Base-by-base conservation (phyloP, 345 rosid genomes). In the Pistacia integerrima region DNA sequence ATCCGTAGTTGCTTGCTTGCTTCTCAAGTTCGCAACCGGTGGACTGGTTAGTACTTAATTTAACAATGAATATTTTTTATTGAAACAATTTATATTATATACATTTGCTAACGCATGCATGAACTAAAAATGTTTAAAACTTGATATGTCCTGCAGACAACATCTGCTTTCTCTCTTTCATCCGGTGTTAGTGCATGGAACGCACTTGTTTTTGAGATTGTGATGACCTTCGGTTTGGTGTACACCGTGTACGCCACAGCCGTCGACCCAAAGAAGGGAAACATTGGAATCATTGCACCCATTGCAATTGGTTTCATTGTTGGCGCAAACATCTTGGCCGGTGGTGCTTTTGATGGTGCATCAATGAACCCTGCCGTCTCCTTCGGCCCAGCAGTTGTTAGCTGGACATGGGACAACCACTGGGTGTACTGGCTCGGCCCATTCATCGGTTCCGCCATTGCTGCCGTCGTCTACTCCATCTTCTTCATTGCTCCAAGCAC, bases 391-490 rank as follows among this genome's bases (percentile, higher is more conserved):
- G 98, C 98, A 0, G 90, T 94, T 64, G 97, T 93, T 67, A 91
- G 97, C 90, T 90, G 97, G 98, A 84, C 88, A n/a, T 93, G 98
- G 98, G 82, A 85, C 22, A 85, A 81, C 81, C 97, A 94, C 82
- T 91, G 98, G 97, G 92, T 93, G 72, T 94, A 93, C 87, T 94
- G 98, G 97, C 85, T 88, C 8, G 98, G 98, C 51, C 97, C 97
- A 2, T 84, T 93, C 65, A 6, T 90, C 8, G 98, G 98, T 1
- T 82, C 93, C 44, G 93, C 88, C 25, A 83, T 92, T 30, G 98
- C 98, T 4, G 97, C 93, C 22, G 48, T 85, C 0, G 85, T 90
- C 51, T 94, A 94, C 70, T 87, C 90, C 49, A 35, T 84, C 64
- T 62, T 90, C 84, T 90, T 94, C 88, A 87, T 91, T 30, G 36